A percentile compares a stretch with the other conserved stretches of the same genome.
Evolutionary conservation across 495 filamentous ascomycete species (phyloP).

Genomic region (Cercophora sp.): DNA sequence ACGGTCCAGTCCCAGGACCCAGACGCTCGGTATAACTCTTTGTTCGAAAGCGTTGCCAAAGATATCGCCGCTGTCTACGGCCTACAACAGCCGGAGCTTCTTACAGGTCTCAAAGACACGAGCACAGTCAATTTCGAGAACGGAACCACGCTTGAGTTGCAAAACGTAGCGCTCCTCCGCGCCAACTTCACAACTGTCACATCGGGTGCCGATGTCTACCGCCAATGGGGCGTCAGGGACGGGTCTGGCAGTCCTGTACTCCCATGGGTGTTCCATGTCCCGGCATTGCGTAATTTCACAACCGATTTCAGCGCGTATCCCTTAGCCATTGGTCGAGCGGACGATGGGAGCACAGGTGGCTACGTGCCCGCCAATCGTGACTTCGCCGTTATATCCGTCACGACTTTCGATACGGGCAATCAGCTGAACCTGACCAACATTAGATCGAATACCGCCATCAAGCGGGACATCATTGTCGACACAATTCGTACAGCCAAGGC

Average conservation of each 20-base stretch:
- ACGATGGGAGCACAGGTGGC: conserved; percentile 3
- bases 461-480: conserved; percentile 13
- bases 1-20: conserved; percentile 23
- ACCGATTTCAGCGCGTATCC: conserved; percentile 11
- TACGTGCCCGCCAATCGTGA: neutral
- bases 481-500: conserved; percentile 5
- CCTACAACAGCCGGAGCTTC: neutral
- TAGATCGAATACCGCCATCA: neutral
- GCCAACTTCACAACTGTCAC: conserved; percentile 17
- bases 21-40: conserved; percentile 29
- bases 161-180: conserved; percentile 14
- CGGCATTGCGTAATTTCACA: conserved; percentile 1
- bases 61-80: neutral
- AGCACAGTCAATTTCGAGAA: conserved; percentile 18
- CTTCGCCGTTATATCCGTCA: conserved; percentile 14
- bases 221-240: neutral
- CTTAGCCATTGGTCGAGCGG: neutral
- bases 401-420: conserved; percentile 1
- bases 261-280: neutral
- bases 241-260: neutral
- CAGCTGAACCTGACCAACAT: too few species aligned
- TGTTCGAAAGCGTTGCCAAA: conserved; percentile 12
- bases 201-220: conserved; percentile 15
- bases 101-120: conserved; percentile 7
- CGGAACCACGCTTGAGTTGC: conserved; percentile 2